Base-by-base conservation (phyloP, 768 basidiomycete genomes). In the Chiua virens region DNA sequence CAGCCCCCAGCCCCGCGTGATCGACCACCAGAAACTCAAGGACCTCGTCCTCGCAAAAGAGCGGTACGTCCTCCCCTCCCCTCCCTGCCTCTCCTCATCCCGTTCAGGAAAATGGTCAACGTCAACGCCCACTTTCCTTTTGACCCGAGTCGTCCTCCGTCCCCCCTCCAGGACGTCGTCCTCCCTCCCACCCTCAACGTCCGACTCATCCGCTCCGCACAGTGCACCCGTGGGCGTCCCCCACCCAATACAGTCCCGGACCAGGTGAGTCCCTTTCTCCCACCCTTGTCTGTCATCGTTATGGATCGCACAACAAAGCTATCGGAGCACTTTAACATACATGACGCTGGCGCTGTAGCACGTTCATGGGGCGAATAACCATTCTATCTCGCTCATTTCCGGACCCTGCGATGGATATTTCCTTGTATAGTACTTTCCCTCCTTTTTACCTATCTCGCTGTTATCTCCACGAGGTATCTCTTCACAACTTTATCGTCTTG, bases 101-200 rank as follows among this genome's bases (percentile, higher is more conserved):
- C 44, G 48, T 25, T 30, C 64, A 87, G 85, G 28, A 84, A 80
- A 76, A 86, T 87, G 85, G 84, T 87, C 56, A 85, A 86, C 49
- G 77, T 87, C 14, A 77, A 77, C 49, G 78, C 81, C 2, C 75
- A 74, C 21, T 72, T 80, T 23, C 85, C 85, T 0, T 86, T 87
- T 69, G 80, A 82, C 78, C 78, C 53, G 17, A 61, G 25, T 64
- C 69, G 3, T 53, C 58, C n/a, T 55, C 57, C 34, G 64, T 57
- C 2, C 65, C 67, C 46, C 63, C 52, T 58, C 34, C 57, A 66
- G 21, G 66, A 60, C 36, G 44, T 21, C 0, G 18, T 47, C 3
- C 66, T 50, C 30, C 47, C 49, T 20, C 46, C 64, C 2, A 45
- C 63, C 28, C 59, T 60, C 52, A 67, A 56, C 30, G 56, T 67